phyloP scores from a whole-genome alignment of 2,329 filamentous ascomycete genomes.

The Pseudocercospora eumusae region DNA sequence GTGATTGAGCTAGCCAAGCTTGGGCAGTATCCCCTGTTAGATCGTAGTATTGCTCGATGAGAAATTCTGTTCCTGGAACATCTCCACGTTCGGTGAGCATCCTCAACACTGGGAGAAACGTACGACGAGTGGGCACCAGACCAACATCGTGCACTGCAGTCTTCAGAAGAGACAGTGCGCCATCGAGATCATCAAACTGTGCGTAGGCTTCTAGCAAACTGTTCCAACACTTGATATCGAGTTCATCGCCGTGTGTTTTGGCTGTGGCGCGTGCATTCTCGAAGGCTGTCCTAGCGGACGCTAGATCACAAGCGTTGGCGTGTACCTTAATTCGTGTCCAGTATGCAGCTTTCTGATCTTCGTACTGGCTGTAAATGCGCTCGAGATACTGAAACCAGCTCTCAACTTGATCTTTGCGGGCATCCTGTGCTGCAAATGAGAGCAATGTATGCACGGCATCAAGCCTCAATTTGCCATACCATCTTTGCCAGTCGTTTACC shows the following conservation, averaged over 20 bases:
- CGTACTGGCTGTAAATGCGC: constrained; percentile 27
- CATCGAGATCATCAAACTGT: constrained; percentile 66
- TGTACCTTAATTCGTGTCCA: constrained; percentile 68
- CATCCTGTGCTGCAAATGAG: constrained; percentile 39
- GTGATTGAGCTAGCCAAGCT: constrained; percentile 60
- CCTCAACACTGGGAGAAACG: constrained; percentile 73
- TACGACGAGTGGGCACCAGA: constrained; percentile 60
- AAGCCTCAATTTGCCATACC: constrained; percentile 27
- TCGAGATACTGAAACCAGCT: constrained; percentile 39
- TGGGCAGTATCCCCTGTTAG: constrained; percentile 54
- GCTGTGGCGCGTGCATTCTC: constrained; percentile 55
- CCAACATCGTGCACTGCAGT: constrained; percentile 53
- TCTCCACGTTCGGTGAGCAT: constrained; percentile 73
- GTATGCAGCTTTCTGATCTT: constrained; percentile 27
- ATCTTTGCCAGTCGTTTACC: constrained; percentile 33
- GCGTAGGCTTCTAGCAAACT: constrained; percentile 71
- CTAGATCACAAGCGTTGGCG: constrained; percentile 66
- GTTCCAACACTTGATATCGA: constrained; percentile 70
- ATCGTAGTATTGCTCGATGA: constrained; percentile 64
- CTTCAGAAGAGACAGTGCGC: constrained; percentile 65
- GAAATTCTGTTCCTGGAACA: constrained; percentile 64
- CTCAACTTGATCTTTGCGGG: constrained; percentile 39
- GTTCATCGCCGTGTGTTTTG: constrained; percentile 38
- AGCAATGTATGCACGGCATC: constrained; percentile 28
- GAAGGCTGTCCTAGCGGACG: constrained; percentile 62